Conservation (phyloP, 1,284 basidiomycete species). For the Puccinia polysora region DNA sequence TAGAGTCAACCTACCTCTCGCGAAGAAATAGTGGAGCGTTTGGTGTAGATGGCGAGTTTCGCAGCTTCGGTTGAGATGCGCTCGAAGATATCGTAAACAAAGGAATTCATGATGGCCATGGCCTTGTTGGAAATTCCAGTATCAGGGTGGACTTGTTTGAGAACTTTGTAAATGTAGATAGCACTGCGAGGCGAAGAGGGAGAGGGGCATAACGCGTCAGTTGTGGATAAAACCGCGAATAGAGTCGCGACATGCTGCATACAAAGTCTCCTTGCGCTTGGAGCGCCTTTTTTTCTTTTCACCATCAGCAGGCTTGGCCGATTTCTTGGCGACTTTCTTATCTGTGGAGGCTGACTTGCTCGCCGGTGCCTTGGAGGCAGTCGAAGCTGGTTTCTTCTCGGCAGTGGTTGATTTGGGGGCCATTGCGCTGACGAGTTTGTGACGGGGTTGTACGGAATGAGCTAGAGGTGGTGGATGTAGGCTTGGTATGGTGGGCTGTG, state of each 20-base stretch:
- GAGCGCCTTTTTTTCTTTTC: slow-evolving; percentile 64
- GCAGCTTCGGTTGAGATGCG: slow-evolving; percentile 84
- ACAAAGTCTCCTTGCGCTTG: slow-evolving; percentile 60
- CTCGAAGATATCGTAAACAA: slow-evolving; percentile 67
- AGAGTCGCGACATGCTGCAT: no score
- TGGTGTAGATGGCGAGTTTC: slow-evolving; percentile 85
- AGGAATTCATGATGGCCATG: slow-evolving; percentile 85
- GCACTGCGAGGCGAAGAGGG: slow-evolving; percentile 29
- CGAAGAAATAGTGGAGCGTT: slow-evolving; percentile 89
- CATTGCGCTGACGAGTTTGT: slow-evolving; percentile 12
- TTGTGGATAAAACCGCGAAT: no score
- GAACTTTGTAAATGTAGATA: slow-evolving; percentile 82
- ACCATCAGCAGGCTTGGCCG: slow-evolving; percentile 56
- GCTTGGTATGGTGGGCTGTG: no score
- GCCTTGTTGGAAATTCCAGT: slow-evolving; percentile 97
- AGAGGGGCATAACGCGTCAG: slow-evolving; percentile 44
- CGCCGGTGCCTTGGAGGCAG: slow-evolving; percentile 56
- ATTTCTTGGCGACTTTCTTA: slow-evolving; percentile 59
- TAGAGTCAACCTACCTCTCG: slow-evolving; percentile 58
- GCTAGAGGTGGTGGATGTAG: no score
- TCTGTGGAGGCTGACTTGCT: slow-evolving; percentile 58
- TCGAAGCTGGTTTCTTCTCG: slow-evolving; percentile 43
- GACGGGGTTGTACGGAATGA: no score
- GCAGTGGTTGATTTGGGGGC: slow-evolving; percentile 42
- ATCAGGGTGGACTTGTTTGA: slow-evolving; percentile 90